Evolutionary conservation across 139 green algal genomes (phyloP).

Genomic region (Chlorella sp.): DNA sequence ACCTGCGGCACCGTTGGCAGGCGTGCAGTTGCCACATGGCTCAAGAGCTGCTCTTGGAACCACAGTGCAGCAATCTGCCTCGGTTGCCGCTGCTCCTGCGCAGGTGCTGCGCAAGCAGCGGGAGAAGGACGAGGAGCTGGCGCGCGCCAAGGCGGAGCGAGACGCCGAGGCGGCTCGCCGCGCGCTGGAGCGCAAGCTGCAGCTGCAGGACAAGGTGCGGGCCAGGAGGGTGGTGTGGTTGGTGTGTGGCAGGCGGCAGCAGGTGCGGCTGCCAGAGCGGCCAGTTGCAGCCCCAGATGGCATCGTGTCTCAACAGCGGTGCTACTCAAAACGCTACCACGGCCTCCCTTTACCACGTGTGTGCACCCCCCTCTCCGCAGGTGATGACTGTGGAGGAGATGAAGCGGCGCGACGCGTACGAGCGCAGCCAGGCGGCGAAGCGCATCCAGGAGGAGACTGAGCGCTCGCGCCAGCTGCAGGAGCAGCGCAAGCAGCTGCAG

Average conservation of each 20-base stretch:
- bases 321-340: no score
- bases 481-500: constrained; percentile 50
- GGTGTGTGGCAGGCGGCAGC: background rate
- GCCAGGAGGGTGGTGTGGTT: background rate
- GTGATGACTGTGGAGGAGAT: constrained; percentile 70
- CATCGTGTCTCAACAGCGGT: no score
- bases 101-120: constrained; percentile 54
- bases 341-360: no score
- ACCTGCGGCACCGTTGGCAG: background rate
- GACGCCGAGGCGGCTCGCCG: constrained; percentile 64
- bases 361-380: no score
- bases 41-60: background rate
- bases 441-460: constrained; percentile 56
- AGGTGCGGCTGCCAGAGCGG: no score
- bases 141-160: constrained; percentile 51
- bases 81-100: background rate
- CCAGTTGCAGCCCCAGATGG: no score
- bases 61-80: background rate
- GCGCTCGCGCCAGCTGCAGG: constrained; percentile 52
- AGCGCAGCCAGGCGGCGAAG: constrained; percentile 33
- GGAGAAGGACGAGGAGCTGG: constrained; percentile 78
- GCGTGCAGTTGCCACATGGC: background rate
- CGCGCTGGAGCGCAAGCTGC: constrained; percentile 65
- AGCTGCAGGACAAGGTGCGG: constrained; percentile 61
- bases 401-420: constrained; percentile 50